phyloP scores from a whole-genome alignment of 1,284 basidiomycete species.

The Ceratobasidium sp. region DNA sequence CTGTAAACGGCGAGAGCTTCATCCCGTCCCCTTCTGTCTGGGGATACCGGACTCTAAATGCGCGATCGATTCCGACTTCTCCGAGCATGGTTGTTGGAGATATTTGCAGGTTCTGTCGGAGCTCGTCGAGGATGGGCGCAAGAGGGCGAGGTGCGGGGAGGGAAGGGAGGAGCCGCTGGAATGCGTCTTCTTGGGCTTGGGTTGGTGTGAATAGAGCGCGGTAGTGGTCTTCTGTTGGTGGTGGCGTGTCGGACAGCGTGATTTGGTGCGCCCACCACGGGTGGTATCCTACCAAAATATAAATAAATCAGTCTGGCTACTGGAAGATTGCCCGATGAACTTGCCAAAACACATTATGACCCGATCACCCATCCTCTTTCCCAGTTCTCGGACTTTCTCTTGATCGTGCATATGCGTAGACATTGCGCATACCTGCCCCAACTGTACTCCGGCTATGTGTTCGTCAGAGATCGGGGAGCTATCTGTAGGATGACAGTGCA shows the following conservation, averaged over 20 bases:
- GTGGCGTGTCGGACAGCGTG: conserved; percentile 60
- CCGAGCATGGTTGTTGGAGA: conserved; percentile 82
- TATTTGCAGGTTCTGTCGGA: conserved; percentile 68
- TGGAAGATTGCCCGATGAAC: conserved; percentile 51
- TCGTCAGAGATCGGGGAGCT: conserved; percentile 67
- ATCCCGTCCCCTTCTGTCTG: conserved; percentile 56
- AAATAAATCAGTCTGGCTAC: neutral
- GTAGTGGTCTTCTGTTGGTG: conserved; percentile 75
- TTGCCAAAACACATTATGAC: conserved; percentile 82
- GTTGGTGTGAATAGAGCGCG: conserved; percentile 64
- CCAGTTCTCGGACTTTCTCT: conserved; percentile 70
- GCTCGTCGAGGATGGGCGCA: conserved; percentile 63
- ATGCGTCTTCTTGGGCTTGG: conserved; percentile 59
- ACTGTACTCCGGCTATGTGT: conserved; percentile 65
- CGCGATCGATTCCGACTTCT: conserved; percentile 85
- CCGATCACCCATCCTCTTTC: conserved; percentile 69
- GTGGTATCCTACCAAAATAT: conserved; percentile 72
- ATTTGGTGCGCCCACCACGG: conserved; percentile 87
- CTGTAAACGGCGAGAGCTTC: conserved; percentile 74
- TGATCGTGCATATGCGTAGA: conserved; percentile 75
- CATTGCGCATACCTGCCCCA: conserved; percentile 79
- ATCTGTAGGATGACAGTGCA: conserved; percentile 82
- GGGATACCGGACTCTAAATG: conserved; percentile 72
- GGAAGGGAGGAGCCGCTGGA: conserved; percentile 66
- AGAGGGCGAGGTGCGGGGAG: conserved; percentile 76